Percentiles rank a stretch among this genome's conserved stretches.
Evolutionary conservation across 352 stramenopile species (phyloP).

Genomic region (Pilasporangium apinafurcum): DNA sequence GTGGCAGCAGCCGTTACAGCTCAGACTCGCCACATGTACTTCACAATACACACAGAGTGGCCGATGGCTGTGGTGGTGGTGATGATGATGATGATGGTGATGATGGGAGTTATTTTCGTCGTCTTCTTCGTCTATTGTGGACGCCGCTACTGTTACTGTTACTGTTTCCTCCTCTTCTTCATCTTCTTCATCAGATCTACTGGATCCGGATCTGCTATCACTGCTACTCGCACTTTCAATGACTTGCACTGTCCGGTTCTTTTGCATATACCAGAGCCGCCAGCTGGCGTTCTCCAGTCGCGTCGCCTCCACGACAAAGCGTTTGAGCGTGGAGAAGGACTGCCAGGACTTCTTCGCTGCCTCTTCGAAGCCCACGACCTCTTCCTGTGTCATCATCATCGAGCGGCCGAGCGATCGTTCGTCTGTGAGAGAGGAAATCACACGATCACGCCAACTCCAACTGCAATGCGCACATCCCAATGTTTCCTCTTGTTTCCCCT

Average conservation of each 20-base stretch:
- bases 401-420: no score
- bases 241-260: slow-evolving; percentile 6
- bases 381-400: slow-evolving; percentile 24
- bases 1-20: slow-evolving; percentile 81
- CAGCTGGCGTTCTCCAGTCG: slow-evolving; percentile 82
- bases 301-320: slow-evolving; percentile 75
- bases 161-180: neutral
- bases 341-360: slow-evolving; percentile 82
- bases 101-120: slow-evolving; percentile 1
- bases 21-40: slow-evolving; percentile 53
- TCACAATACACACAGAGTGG: slow-evolving; percentile 75
- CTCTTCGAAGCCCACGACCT: slow-evolving; percentile 50
- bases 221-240: neutral
- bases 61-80: slow-evolving; percentile 1
- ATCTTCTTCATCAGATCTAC: neutral
- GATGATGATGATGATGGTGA: slow-evolving; percentile 2
- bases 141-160: neutral
- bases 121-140: slow-evolving; percentile 23
- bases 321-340: slow-evolving; percentile 83
- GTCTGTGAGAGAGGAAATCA: no score
- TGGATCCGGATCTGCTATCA: neutral
- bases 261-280: slow-evolving; percentile 78
- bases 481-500: no score
- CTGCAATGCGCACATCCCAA: no score
- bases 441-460: no score